These are phyloP conservation scores for Ulmus americana DNA, from an alignment of 331 rosid species.

Conservation along the genomic window DNA sequence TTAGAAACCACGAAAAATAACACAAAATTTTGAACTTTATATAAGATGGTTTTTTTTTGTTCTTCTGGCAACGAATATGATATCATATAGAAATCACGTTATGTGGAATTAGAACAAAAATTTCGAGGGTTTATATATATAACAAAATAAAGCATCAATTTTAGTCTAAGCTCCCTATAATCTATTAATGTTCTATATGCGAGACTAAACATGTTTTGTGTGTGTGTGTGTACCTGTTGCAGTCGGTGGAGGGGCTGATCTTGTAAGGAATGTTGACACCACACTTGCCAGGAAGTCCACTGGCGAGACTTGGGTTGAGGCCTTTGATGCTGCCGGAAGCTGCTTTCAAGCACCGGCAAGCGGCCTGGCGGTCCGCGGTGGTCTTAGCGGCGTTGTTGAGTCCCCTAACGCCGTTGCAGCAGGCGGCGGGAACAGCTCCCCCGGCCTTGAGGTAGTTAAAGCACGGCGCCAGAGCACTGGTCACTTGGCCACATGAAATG, in stretches of 20 bases:
- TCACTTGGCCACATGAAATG: constrained; percentile 40
- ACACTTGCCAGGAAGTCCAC: constrained; percentile 54
- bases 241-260: constrained; percentile 52
- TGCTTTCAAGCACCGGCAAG: constrained; percentile 49
- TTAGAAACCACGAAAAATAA: too few relatives aligned
- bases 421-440: constrained; percentile 24
- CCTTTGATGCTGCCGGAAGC: constrained; percentile 28
- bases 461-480: constrained; percentile 38
- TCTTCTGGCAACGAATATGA: too few relatives aligned
- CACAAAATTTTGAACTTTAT: too few relatives aligned
- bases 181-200: too few relatives aligned
- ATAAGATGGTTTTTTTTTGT: too few relatives aligned
- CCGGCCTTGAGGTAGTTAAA: constrained; percentile 30
- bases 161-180: too few relatives aligned
- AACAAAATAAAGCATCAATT: too few relatives aligned
- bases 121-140: too few relatives aligned
- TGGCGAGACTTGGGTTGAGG: constrained; percentile 34
- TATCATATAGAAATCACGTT: too few relatives aligned
- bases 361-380: constrained; percentile 25
- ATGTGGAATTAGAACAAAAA: too few relatives aligned
- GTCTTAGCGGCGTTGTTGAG: constrained; percentile 26
- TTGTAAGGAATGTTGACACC: constrained; percentile 52
- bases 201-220: too few relatives aligned
- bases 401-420: constrained; percentile 45
- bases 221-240: constrained; percentile 30